Conservation (phyloP, 2,329 filamentous ascomycete species). For the Monosporascus sp. region DNA sequence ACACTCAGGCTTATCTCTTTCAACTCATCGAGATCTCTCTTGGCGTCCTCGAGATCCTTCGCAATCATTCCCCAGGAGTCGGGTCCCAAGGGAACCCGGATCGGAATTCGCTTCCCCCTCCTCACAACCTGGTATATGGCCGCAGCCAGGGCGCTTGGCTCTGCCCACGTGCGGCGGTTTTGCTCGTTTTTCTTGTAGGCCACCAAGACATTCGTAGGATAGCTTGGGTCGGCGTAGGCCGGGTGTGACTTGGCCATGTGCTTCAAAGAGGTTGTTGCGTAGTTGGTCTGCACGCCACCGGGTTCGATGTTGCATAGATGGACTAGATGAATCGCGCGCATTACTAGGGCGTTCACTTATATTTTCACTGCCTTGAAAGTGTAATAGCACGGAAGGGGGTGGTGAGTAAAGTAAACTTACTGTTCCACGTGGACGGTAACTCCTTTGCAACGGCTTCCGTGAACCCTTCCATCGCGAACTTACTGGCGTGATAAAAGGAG, state of each 20-base stretch:
- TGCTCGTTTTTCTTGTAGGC: conserved; percentile 21
- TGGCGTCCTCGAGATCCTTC: conserved; percentile 23
- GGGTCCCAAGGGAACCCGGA: conserved; percentile 36
- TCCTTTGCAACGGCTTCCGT: conserved; percentile 41
- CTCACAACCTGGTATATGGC: conserved; percentile 31
- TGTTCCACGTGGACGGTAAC: conserved; percentile 36
- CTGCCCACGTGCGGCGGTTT: conserved; percentile 24
- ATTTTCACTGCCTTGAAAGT: too few relatives aligned
- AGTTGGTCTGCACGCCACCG: conserved; percentile 33
- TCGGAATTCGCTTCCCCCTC: conserved; percentile 29
- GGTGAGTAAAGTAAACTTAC: conserved; percentile 19
- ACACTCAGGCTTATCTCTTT: conserved; percentile 26
- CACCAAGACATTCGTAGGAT: conserved; percentile 20
- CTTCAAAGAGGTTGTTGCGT: conserved; percentile 22
- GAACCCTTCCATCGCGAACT: conserved; percentile 42
- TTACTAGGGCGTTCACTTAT: background rate
- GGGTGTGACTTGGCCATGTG: conserved; percentile 31
- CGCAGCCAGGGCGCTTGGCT: conserved; percentile 28
- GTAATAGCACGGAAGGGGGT: too few relatives aligned
- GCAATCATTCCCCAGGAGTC: conserved; percentile 31
- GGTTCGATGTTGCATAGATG: conserved; percentile 39
- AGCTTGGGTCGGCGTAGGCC: conserved; percentile 30
- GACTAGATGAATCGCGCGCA: conserved; percentile 20
- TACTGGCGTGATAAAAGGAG: conserved; percentile 35
- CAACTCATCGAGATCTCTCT: conserved; percentile 28